Percentiles rank a stretch among this genome's conserved stretches.
These are phyloP conservation scores for Carex parvula DNA, from an alignment of 176 grass and related monocot species.

Conservation along the genomic window DNA sequence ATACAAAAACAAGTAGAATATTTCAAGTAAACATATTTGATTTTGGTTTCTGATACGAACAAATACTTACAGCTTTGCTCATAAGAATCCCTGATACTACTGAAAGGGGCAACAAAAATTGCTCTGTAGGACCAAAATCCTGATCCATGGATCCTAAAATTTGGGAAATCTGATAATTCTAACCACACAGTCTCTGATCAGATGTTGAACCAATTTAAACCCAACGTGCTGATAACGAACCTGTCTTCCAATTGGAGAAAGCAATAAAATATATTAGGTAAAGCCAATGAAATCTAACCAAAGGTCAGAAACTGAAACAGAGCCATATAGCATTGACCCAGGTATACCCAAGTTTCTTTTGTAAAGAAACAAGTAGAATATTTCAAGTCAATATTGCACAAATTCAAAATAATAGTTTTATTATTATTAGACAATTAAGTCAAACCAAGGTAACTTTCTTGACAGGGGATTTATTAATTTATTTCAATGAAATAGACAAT, in stretches of 20 bases:
- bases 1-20: no score
- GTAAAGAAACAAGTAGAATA: background rate
- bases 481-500: no score
- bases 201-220: background rate
- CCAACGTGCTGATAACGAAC: background rate
- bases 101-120: constrained; percentile 33
- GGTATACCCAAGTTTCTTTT: background rate
- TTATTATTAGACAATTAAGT: background rate
- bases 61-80: constrained; percentile 37
- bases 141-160: constrained; percentile 31
- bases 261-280: background rate
- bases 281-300: background rate
- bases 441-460: constrained; percentile 17
- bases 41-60: background rate
- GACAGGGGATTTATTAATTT: background rate
- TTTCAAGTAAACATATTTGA: background rate
- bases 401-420: background rate
- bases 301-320: constrained; percentile 7
- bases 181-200: background rate
- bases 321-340: background rate
- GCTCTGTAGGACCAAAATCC: constrained; percentile 20
- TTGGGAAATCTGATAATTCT: background rate
- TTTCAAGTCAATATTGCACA: background rate
- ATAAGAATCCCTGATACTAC: constrained; percentile 38
- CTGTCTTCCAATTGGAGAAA: background rate